A percentile compares a stretch with the other conserved stretches of the same genome.
These are phyloP conservation scores for Dryas drummondii DNA, from an alignment of 306 rosid species.

Conservation along the genomic window DNA sequence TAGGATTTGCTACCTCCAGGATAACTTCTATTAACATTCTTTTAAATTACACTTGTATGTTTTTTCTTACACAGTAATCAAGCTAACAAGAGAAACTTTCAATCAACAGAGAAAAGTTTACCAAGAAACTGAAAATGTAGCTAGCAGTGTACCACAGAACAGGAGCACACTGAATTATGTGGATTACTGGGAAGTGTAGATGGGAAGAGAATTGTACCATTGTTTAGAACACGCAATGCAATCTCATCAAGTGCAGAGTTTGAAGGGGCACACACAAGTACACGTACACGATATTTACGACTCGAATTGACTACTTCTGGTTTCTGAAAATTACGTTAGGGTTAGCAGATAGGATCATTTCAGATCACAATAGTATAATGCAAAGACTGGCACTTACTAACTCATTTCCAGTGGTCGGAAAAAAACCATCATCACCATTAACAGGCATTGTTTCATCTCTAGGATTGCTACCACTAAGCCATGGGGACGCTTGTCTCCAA, in stretches of 20 bases:
- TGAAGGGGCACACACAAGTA: constrained; percentile 92
- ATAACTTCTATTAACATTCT: neutral
- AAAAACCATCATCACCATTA: constrained; percentile 85
- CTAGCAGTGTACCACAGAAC: too few species aligned
- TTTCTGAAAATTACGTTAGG: constrained; percentile 49
- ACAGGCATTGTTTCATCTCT: constrained; percentile 77
- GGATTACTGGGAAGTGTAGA: constrained; percentile 4
- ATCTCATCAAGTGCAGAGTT: constrained; percentile 97
- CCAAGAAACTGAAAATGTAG: neutral
- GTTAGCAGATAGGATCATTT: constrained; percentile 32
- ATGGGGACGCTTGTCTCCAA: constrained; percentile 76
- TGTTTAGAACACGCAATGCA: constrained; percentile 78
- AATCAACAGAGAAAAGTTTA: neutral
- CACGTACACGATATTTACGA: constrained; percentile 86
- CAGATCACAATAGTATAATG: constrained; percentile 12
- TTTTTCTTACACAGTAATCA: neutral
- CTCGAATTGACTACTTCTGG: constrained; percentile 82
- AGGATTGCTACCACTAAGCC: constrained; percentile 68
- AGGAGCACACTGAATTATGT: constrained; percentile 1
- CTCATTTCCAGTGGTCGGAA: constrained; percentile 85
- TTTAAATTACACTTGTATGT: too few species aligned
- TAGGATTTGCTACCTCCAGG: neutral
- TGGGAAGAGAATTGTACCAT: constrained; percentile 46
- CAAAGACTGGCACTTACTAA: constrained; percentile 37
- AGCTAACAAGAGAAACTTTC: neutral